A percentile compares a stretch with the other conserved stretches of the same genome.
Conservation (phyloP, 2,329 filamentous ascomycete genomes). For the Arthrobotrys conoides region DNA sequence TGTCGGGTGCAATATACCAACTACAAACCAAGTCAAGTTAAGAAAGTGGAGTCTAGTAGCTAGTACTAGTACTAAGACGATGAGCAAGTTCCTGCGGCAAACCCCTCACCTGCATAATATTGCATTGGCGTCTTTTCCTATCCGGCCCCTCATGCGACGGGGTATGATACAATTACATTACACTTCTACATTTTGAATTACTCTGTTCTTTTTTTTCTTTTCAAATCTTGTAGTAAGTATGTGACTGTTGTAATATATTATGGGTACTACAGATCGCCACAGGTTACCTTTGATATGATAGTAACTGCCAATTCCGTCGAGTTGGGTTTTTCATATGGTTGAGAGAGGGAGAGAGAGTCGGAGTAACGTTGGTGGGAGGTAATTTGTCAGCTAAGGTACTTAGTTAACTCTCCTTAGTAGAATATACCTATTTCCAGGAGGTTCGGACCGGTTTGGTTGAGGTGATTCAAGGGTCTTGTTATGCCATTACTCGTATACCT, state of each 20-base stretch:
- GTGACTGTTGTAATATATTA: neutral
- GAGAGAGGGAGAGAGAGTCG: no score
- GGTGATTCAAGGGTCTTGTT: slow-evolving; percentile 31
- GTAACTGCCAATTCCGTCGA: slow-evolving; percentile 37
- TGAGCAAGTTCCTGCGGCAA: slow-evolving; percentile 56
- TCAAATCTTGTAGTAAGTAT: neutral
- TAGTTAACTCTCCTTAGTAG: neutral
- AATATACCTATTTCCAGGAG: slow-evolving; percentile 27
- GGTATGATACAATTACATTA: no score
- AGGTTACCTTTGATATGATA: neutral
- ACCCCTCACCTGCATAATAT: slow-evolving; percentile 22
- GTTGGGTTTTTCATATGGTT: no score
- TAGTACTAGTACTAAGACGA: no score
- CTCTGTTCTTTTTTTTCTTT: slow-evolving; percentile 5
- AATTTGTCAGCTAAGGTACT: slow-evolving; percentile 33
- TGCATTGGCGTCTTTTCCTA: neutral
- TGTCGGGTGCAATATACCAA: slow-evolving; percentile 9
- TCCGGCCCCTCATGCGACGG: no score
- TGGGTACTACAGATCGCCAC: no score
- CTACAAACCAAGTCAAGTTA: neutral
- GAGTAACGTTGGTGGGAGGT: slow-evolving; percentile 4
- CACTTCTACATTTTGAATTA: neutral
- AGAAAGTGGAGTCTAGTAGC: neutral
- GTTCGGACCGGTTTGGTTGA: slow-evolving; percentile 47
- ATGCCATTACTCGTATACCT: slow-evolving; percentile 18